phyloP scores from a whole-genome alignment of 2,329 filamentous ascomycete genomes.

The Paecilomyces dactylethromorphus region DNA sequence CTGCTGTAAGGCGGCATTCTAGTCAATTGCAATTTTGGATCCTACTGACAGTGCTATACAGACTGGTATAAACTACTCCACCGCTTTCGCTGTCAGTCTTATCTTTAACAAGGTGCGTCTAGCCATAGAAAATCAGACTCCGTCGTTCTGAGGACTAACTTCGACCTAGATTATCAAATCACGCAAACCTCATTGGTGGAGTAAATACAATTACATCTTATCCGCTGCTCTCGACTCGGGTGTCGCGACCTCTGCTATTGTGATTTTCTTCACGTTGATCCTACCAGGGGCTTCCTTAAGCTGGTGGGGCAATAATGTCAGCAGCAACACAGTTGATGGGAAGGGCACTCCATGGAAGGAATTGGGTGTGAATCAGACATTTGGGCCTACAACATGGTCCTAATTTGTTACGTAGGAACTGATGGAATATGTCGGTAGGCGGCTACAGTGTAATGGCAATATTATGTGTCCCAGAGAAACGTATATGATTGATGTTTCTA shows the following conservation, averaged over 20 bases:
- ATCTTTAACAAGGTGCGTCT: slow-evolving; percentile 25
- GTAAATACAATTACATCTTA: slow-evolving; percentile 32
- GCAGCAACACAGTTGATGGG: slow-evolving; percentile 33
- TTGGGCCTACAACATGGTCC: slow-evolving; percentile 3
- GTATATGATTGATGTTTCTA: not conserved
- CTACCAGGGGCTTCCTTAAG: slow-evolving; percentile 31
- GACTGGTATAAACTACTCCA: slow-evolving; percentile 17
- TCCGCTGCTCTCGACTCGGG: slow-evolving; percentile 38
- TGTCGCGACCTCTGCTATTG: slow-evolving; percentile 35
- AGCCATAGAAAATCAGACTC: not conserved
- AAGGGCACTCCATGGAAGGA: slow-evolving; percentile 29
- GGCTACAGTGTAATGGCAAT: not conserved
- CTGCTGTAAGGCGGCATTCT: slow-evolving; percentile 8
- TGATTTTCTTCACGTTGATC: slow-evolving; percentile 41
- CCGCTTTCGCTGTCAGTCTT: slow-evolving; percentile 19
- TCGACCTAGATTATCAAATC: slow-evolving; percentile 8
- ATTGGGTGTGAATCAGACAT: slow-evolving; percentile 4
- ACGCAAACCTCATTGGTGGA: slow-evolving; percentile 14
- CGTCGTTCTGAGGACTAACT: not conserved
- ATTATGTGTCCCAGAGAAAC: not conserved
- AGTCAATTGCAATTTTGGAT: not conserved
- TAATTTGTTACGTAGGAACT: not conserved
- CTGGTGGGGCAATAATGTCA: slow-evolving; percentile 39
- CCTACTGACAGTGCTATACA: not conserved
- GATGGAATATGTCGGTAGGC: not conserved